Conservation (phyloP, 2,329 filamentous ascomycete species). For the Exserohilum turcica region DNA sequence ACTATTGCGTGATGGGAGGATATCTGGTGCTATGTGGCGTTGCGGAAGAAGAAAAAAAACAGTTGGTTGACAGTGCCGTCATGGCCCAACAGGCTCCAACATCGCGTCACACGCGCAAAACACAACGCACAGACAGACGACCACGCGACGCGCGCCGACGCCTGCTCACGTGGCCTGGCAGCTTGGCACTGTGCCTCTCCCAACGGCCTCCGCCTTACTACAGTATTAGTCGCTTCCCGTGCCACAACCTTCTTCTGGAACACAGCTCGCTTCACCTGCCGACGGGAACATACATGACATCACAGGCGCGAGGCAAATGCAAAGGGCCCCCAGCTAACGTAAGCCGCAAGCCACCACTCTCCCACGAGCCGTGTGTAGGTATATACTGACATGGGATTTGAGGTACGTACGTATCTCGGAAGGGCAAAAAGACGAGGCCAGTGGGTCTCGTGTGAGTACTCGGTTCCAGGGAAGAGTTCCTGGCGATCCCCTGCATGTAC, state of each 20-base stretch:
- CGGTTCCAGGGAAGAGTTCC: background rate
- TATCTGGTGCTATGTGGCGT: background rate
- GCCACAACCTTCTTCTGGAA: background rate
- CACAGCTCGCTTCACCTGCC: background rate
- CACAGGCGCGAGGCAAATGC: background rate
- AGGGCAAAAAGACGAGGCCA: background rate
- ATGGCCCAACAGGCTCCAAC: background rate
- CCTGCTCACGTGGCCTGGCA: slow-evolving; percentile 8
- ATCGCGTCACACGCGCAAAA: slow-evolving; percentile 10
- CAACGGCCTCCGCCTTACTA: background rate
- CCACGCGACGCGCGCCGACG: slow-evolving; percentile 11
- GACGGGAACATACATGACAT: background rate
- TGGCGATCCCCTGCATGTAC: slow-evolving; percentile 5
- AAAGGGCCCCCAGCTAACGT: background rate
- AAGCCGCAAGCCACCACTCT: slow-evolving; percentile 5
- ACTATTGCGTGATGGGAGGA: background rate
- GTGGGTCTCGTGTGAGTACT: background rate
- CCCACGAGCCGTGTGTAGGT: background rate
- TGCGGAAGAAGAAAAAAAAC: background rate
- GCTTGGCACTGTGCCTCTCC: background rate
- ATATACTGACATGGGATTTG: background rate
- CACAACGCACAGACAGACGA: slow-evolving; percentile 5
- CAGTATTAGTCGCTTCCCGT: background rate
- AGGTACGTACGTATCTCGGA: background rate
- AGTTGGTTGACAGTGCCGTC: background rate